phyloP scores from a whole-genome alignment of 108 stramenopile genomes.

The Cyclotella distinguenda region DNA sequence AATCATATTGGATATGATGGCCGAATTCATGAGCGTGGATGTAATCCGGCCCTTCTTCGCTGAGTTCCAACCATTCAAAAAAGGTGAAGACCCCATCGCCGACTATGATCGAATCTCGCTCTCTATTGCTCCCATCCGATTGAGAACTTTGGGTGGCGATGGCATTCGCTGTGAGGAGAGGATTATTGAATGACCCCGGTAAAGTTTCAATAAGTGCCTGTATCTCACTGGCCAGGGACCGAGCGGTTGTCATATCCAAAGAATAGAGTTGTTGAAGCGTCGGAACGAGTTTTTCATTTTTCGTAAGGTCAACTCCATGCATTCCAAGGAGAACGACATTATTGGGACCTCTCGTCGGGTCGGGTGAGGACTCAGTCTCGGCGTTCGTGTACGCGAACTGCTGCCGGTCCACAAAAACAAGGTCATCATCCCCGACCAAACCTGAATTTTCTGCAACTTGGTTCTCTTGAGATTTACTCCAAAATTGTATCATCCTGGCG shows the following conservation, averaged over 20 bases:
- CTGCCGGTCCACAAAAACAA: background rate
- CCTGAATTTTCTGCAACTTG: too few species aligned
- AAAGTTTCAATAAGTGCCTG: slow-evolving; percentile 17
- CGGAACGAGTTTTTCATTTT: slow-evolving; percentile 12
- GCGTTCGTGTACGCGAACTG: background rate
- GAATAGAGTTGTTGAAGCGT: slow-evolving; percentile 28
- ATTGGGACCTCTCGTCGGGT: background rate
- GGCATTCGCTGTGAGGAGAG: slow-evolving; percentile 33
- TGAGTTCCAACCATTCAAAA: slow-evolving; percentile 21
- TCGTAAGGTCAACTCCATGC: slow-evolving; percentile 29
- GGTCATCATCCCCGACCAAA: too few species aligned
- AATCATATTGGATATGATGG: slow-evolving; percentile 39
- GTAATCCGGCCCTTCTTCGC: slow-evolving; percentile 31
- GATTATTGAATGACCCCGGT: slow-evolving; percentile 34
- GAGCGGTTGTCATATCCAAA: slow-evolving; percentile 8
- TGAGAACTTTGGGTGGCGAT: slow-evolving; percentile 17
- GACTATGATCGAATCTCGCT: slow-evolving; percentile 29
- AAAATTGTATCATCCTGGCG: slow-evolving; percentile 14
- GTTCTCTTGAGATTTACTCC: background rate
- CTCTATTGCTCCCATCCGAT: slow-evolving; percentile 5
- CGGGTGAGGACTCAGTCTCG: background rate
- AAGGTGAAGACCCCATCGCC: slow-evolving; percentile 41
- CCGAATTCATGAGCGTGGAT: slow-evolving; percentile 39
- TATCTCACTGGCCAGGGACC: slow-evolving; percentile 15
- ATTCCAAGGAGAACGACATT: slow-evolving; percentile 37